Base-by-base conservation (phyloP, 2,329 filamentous ascomycete genomes). In the Fusarium anguioides region DNA sequence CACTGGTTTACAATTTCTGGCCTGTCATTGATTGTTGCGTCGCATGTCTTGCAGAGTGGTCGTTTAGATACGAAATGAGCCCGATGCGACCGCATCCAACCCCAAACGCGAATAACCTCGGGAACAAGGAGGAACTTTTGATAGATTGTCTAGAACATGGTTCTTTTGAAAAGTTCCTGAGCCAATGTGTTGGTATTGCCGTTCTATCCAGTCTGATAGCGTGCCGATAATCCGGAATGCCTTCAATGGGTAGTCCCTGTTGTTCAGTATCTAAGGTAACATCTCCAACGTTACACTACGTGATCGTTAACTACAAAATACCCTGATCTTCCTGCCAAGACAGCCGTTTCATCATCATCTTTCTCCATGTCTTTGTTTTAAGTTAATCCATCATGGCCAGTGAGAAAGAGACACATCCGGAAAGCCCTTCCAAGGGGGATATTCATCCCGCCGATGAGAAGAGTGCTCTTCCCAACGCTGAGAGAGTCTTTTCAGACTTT, bases 101-200 rank as follows among this genome's bases (percentile, higher is more conserved):
- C 40, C 26, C 15, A 33, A 6, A 33, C 31, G 45, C 20, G 15
- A 60, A 60, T 60, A 60, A 31, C 36, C 0, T 23, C 54, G 54
- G 54, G 21, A 60, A 51, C 37, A 60, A 56, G n/a, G n/a, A 27
- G 29, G 58, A 37, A 61, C 58, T 61, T 61, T 61, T 61, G 58
- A 27, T 18, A 48, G 8, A 15, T n/a, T 8, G 15, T 12, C 17
- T 36, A n/a, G 31, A 17, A n/a, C 15, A 8, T 40, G 58, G 55
- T 29, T 15, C 56, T 60, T 60, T 60, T 53, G 33, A 45, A 29
- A 60, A 51, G 39, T 59, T 35, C 15, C 40, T 53, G 21, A 14
- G 17, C 27, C 31, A 23, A 7, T 24, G 12, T 24, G 44, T 35
- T 15, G 50, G 18, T 31, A 26, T 33, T 54, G 57, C 52, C 52